These are phyloP conservation scores for Xylariomycetidae sp. DNA, from an alignment of 2,329 filamentous ascomycete species.

Conservation along the genomic window DNA sequence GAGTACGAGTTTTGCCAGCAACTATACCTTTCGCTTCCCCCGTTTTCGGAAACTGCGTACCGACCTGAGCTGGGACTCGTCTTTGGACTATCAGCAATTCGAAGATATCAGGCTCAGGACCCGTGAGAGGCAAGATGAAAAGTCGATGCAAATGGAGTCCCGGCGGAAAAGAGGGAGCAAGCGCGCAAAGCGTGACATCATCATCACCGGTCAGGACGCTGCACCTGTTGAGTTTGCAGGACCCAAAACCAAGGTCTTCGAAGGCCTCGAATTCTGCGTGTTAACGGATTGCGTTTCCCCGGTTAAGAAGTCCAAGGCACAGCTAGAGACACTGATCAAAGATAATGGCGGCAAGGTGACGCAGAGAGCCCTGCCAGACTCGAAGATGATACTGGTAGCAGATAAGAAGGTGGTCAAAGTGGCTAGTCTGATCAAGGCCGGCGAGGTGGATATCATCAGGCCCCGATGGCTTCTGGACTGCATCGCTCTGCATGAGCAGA, in stretches of 20 bases:
- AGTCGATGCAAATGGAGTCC: conserved; percentile 72
- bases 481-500: conserved; percentile 50
- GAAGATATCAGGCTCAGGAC: conserved; percentile 61
- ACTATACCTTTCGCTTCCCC: conserved; percentile 80
- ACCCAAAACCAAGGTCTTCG: conserved; percentile 60
- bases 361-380: conserved; percentile 60
- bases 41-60: conserved; percentile 74
- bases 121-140: conserved; percentile 65
- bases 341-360: conserved; percentile 74
- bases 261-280: conserved; percentile 73
- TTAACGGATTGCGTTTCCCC: conserved; percentile 69
- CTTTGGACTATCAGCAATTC: conserved; percentile 74
- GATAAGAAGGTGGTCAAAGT: conserved; percentile 79
- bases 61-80: conserved; percentile 81
- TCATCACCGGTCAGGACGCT: conserved; percentile 65
- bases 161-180: conserved; percentile 50
- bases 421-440: conserved; percentile 71
- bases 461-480: conserved; percentile 83
- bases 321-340: conserved; percentile 77
- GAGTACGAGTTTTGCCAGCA: conserved; percentile 72
- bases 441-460: conserved; percentile 64
- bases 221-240: conserved; percentile 41
- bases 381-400: conserved; percentile 65
- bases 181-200: conserved; percentile 61
- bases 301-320: conserved; percentile 66